Conservation (phyloP, 164 flowering plant species). For the Umbilicus rupestris region DNA sequence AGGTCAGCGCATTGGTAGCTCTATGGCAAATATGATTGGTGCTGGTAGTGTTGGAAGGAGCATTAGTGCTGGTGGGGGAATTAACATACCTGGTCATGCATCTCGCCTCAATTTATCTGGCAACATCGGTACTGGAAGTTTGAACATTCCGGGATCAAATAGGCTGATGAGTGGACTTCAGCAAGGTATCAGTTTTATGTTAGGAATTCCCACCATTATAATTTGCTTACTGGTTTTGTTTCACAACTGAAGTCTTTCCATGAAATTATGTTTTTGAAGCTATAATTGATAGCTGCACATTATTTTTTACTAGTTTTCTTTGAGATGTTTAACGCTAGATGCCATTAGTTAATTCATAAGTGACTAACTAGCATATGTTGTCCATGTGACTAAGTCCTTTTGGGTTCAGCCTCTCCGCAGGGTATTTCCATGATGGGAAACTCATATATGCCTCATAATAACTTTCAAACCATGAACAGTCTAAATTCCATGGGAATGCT, state of each 20-base stretch:
- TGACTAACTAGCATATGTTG: not conserved
- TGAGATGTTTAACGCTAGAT: not conserved
- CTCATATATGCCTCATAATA: constrained; percentile 36
- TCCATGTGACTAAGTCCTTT: not conserved
- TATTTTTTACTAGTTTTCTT: not conserved
- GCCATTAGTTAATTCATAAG: not conserved
- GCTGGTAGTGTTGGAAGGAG: constrained; percentile 64
- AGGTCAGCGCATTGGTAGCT: constrained; percentile 60
- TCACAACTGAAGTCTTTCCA: not conserved
- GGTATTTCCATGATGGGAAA: constrained; percentile 83
- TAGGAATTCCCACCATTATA: not conserved
- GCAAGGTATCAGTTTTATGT: constrained; percentile 65
- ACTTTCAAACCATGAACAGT: constrained; percentile 43
- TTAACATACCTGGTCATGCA: constrained; percentile 57
- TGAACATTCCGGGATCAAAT: constrained; percentile 53
- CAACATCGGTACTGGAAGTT: constrained; percentile 54
- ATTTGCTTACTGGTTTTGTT: not conserved
- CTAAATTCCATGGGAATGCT: constrained; percentile 81
- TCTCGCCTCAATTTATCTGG: constrained; percentile 62
- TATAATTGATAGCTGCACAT: not conserved
- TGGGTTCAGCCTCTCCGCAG: constrained; percentile 80
- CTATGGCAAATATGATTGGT: constrained; percentile 72
- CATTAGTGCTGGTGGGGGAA: constrained; percentile 64
- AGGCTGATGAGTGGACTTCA: constrained; percentile 64
- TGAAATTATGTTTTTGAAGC: not conserved